Conservation (phyloP, 768 basidiomycete species). For the Phanerochaete carnosa region DNA sequence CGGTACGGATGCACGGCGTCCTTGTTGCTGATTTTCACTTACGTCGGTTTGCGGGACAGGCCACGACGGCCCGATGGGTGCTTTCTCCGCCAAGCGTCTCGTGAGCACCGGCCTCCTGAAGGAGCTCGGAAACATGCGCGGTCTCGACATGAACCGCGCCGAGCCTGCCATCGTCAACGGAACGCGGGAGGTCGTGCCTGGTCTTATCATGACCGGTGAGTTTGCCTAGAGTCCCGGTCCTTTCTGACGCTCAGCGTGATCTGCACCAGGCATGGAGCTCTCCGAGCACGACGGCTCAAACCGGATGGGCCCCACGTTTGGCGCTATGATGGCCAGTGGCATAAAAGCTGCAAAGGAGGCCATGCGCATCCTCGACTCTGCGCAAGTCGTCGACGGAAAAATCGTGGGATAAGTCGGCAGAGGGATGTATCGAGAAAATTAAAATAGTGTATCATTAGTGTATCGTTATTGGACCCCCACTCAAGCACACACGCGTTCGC, state of each 20-base stretch:
- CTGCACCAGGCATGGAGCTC: constrained; percentile 67
- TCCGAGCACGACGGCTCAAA: constrained; percentile 79
- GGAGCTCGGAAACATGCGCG: constrained; percentile 76
- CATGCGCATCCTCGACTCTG: constrained; percentile 29
- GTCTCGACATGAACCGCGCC: constrained; percentile 79
- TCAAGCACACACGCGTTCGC: too few species aligned
- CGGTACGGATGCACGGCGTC: constrained; percentile 34
- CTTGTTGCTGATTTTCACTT: neutral
- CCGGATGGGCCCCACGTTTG: constrained; percentile 69
- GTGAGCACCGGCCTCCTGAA: constrained; percentile 72
- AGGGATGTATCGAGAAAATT: neutral
- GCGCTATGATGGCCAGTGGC: constrained; percentile 77
- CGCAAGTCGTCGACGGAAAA: constrained; percentile 35
- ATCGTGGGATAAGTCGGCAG: constrained; percentile 22
- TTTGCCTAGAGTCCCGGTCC: constrained; percentile 1
- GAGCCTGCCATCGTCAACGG: constrained; percentile 78
- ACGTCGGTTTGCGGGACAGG: neutral
- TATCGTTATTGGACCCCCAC: too few species aligned
- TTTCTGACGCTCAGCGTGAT: neutral
- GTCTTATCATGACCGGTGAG: constrained; percentile 70
- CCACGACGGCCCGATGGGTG: constrained; percentile 63
- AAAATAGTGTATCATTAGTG: neutral
- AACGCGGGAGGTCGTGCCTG: constrained; percentile 73
- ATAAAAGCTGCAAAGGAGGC: constrained; percentile 43
- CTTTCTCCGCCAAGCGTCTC: constrained; percentile 76